Percentiles rank a stretch among this genome's conserved stretches.
Conservation (phyloP, 495 filamentous ascomycete species). For the Tuber brumale region DNA sequence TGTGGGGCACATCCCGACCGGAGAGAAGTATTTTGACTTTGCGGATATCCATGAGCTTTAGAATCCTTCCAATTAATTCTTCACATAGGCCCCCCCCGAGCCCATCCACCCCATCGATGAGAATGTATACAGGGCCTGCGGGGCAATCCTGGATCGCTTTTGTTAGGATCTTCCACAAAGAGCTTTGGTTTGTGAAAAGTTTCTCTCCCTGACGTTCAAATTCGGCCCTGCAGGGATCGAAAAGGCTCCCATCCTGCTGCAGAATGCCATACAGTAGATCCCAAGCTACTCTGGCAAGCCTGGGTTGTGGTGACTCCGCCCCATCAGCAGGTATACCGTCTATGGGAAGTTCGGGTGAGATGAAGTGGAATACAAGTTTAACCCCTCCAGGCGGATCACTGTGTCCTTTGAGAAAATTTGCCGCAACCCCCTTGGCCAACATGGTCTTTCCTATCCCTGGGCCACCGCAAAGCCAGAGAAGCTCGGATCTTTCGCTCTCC, state of each 20-base stretch:
- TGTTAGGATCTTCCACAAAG: not conserved
- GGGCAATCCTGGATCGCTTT: not conserved
- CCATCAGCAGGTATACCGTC: not conserved
- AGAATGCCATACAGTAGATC: not conserved
- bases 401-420: not conserved
- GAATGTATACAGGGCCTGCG: not conserved
- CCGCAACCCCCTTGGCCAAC: not conserved
- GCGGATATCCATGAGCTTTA: too few species aligned
- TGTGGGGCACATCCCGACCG: too few species aligned
- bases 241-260: not conserved
- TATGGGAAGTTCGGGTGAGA: not conserved
- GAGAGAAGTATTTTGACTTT: too few species aligned
- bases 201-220: not conserved
- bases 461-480: not conserved
- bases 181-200: not conserved
- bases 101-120: not conserved
- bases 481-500: not conserved
- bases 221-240: not conserved
- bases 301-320: not conserved
- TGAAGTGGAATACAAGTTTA: not conserved
- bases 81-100: too few species aligned
- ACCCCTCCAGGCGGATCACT: not conserved
- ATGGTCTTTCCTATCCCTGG: not conserved
- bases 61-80: too few species aligned
- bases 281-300: not conserved